phyloP scores from a whole-genome alignment of 495 filamentous ascomycete species.

The Tuber melanosporum region DNA sequence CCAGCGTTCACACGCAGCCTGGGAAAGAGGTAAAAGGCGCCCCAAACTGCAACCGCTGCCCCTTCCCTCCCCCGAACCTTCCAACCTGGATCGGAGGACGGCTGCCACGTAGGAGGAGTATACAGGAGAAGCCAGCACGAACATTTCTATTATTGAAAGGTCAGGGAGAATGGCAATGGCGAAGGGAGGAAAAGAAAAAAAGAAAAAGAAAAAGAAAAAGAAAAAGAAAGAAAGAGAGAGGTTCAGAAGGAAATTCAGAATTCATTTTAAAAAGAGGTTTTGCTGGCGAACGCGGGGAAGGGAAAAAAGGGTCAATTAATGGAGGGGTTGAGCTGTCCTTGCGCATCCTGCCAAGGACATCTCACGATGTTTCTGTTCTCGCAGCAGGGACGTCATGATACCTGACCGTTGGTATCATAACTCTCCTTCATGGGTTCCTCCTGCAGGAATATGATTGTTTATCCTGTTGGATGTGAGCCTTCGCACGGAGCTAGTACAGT shows the following conservation, averaged over 20 bases:
- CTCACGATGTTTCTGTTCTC: constrained; percentile 32
- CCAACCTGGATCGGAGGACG: constrained; percentile 23
- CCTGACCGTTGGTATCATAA: background rate
- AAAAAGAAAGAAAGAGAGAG: constrained; percentile 11
- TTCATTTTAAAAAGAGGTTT: constrained; percentile 20
- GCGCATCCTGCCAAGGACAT: constrained; percentile 37
- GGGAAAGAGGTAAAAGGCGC: constrained; percentile 13
- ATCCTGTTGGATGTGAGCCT: background rate
- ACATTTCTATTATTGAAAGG: constrained; percentile 17
- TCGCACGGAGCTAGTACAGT: background rate
- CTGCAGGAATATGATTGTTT: background rate
- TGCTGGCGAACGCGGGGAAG: constrained; percentile 36
- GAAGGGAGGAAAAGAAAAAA: constrained; percentile 18
- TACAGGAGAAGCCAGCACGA: constrained; percentile 13
- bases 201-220: background rate
- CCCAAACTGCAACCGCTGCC: constrained; percentile 27
- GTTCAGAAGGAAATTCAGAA: constrained; percentile 16
- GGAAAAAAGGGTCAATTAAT: constrained; percentile 15
- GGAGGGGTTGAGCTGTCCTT: constrained; percentile 39
- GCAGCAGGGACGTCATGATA: constrained; percentile 32
- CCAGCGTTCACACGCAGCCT: constrained; percentile 29
- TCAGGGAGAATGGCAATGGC: background rate
- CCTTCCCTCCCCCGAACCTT: constrained; percentile 15
- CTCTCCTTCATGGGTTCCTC: background rate
- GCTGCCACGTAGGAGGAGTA: constrained; percentile 34